A percentile compares a stretch with the other conserved stretches of the same genome.
These are phyloP conservation scores for Pythium aquatile DNA, from an alignment of 352 stramenopile genomes.

Conservation along the genomic window DNA sequence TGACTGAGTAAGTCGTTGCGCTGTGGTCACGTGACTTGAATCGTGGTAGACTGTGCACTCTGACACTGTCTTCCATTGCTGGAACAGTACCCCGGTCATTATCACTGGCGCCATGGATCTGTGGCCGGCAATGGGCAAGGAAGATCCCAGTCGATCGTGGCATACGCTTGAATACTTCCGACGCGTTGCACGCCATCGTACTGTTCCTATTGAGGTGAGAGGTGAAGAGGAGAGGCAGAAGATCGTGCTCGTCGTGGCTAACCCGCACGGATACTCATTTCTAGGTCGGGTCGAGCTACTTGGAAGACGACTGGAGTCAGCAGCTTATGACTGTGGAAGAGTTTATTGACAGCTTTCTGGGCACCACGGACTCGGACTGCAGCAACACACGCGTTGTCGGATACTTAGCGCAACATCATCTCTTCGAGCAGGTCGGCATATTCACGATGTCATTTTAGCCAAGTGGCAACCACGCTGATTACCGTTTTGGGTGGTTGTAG, in stretches of 20 bases:
- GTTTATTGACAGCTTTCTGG: slow-evolving; percentile 68
- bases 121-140: slow-evolving; percentile 71
- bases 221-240: not conserved
- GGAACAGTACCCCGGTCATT: slow-evolving; percentile 56
- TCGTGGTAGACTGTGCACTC: not conserved
- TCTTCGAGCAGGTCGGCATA: slow-evolving; percentile 82
- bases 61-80: not conserved
- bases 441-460: too few species aligned
- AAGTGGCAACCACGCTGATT: too few species aligned
- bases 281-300: slow-evolving; percentile 76
- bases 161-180: slow-evolving; percentile 67
- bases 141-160: slow-evolving; percentile 46
- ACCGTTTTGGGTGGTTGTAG: slow-evolving; percentile 24
- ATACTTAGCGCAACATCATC: slow-evolving; percentile 88
- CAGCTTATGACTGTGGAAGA: slow-evolving; percentile 80
- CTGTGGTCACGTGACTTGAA: not conserved
- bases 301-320: slow-evolving; percentile 77
- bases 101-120: slow-evolving; percentile 75
- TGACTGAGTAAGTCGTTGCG: slow-evolving; percentile 38
- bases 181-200: slow-evolving; percentile 63
- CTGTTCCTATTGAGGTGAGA: slow-evolving; percentile 75
- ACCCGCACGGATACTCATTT: not conserved
- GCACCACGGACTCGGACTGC: not conserved
- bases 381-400: slow-evolving; percentile 23
- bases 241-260: not conserved